Evolutionary conservation across 192 early-diverging fungal species (phyloP), one percentile per base, ranked within the genome.

Genomic region (Umbelopsis ramanniana): DNA sequence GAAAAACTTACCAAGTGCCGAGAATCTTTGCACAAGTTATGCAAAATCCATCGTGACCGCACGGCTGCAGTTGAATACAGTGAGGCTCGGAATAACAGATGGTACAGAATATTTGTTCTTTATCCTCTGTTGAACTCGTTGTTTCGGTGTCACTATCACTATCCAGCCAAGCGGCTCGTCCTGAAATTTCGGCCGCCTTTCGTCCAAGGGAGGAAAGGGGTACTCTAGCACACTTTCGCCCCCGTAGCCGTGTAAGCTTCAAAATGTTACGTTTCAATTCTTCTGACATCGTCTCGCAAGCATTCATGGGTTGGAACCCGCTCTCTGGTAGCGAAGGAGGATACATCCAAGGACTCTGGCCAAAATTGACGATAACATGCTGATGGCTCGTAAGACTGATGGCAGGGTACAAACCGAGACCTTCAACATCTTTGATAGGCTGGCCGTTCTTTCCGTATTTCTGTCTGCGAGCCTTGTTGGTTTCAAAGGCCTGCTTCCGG

Each of bases 331-430:
- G 66, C 70, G 73, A 29, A 66, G 77, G 47, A 47, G 75, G 46
- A 76, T 74, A 57, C 55, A 74, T 38, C 85, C 85, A 76, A 66
- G 79, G 11, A 66, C 60, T 54, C 69, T 84, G 80, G 14, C 93
- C 93, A 88, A 95, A 93, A n/a, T 82, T 81, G 40, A 94, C 74
- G 29, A 79, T 68, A 5, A 89, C 89, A 14, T 88, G 89, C 70
- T 95, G 92, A 47, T 88, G 84, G 1, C 88, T 88, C 6, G 93
- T 89, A 21, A 95, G 81, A 6, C 90, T 92, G 17, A 91, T 77
- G 7, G 93, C 92, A 5, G 93, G 93, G 69, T 83, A 94, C 75
- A 82, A 75, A 19, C 86, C 85, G 9, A 60, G 70, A 71, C 66
- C 67, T 9, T 76, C 80, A n/a, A 78, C 76, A 24, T 74, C 57